Evolutionary conservation across 164 flowering plant species (phyloP).

Genomic region (Tetrastigma voinierianum): DNA sequence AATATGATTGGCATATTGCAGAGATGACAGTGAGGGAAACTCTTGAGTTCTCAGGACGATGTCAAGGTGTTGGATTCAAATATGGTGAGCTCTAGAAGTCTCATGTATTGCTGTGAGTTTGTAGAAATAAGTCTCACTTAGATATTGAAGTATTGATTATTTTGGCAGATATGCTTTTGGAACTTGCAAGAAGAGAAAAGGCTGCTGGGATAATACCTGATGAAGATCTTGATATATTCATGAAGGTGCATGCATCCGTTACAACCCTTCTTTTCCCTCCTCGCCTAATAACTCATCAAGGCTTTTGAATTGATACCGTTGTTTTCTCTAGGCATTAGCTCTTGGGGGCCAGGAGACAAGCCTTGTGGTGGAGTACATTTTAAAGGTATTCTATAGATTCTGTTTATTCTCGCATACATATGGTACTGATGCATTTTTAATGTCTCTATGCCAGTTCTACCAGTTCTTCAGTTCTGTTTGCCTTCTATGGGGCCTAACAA

Average conservation of each 20-base stretch:
- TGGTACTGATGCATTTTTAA: not conserved
- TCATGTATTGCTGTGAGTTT: not conserved
- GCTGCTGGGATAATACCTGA: conserved; percentile 81
- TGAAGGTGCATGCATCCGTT: conserved; percentile 62
- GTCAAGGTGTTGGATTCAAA: conserved; percentile 92
- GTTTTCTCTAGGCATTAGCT: conserved; percentile 64
- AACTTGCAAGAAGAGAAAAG: conserved; percentile 93
- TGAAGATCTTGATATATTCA: conserved; percentile 95
- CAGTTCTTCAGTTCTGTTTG: not conserved
- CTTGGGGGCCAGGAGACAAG: conserved; percentile 73
- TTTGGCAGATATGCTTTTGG: conserved; percentile 85
- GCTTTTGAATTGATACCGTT: not conserved
- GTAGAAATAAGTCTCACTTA: not conserved
- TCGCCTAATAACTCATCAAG: not conserved
- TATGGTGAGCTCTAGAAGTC: conserved; percentile 48
- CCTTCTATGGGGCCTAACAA: not conserved
- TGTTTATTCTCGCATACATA: not conserved
- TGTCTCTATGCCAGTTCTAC: too few relatives aligned
- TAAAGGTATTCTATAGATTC: conserved; percentile 64
- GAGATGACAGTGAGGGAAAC: conserved; percentile 98
- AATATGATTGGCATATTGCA: conserved; percentile 82
- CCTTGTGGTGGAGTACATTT: conserved; percentile 75
- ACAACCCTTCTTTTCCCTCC: not conserved
- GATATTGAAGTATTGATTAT: not conserved
- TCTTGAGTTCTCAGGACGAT: conserved; percentile 79